Percentiles rank a stretch among this genome's conserved stretches.
Conservation (phyloP, 352 stramenopile species). For the Pythium rhizo-oryzae region DNA sequence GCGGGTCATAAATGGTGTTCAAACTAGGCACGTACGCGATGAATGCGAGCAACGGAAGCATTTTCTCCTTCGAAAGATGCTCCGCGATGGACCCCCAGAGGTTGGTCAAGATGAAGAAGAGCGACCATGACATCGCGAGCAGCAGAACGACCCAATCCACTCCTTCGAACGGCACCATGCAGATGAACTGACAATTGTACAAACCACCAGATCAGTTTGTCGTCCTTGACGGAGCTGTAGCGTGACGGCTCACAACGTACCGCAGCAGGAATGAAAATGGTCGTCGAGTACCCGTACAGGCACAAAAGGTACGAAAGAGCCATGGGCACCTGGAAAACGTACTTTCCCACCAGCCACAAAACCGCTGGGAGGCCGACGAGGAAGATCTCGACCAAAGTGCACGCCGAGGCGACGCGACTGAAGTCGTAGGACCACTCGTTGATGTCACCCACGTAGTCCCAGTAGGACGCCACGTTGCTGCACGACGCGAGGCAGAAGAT, state of each 20-base stretch:
- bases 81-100: slow-evolving; percentile 76
- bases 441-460: slow-evolving; percentile 66
- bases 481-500: slow-evolving; percentile 88
- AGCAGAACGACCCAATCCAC: slow-evolving; percentile 85
- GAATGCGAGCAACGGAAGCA: slow-evolving; percentile 79
- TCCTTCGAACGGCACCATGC: slow-evolving; percentile 68
- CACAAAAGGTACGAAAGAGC: slow-evolving; percentile 82
- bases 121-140: slow-evolving; percentile 82
- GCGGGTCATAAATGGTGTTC: not conserved
- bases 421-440: slow-evolving; percentile 86
- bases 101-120: slow-evolving; percentile 84
- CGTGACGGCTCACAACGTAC: slow-evolving; percentile 34
- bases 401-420: slow-evolving; percentile 73
- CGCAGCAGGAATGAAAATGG: slow-evolving; percentile 80
- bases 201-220: not conserved
- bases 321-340: slow-evolving; percentile 69
- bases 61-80: slow-evolving; percentile 86
- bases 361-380: slow-evolving; percentile 71
- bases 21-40: slow-evolving; percentile 55
- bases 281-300: slow-evolving; percentile 85
- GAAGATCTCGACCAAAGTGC: slow-evolving; percentile 80
- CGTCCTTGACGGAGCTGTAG: not conserved
- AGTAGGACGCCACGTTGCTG: slow-evolving; percentile 83
- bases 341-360: slow-evolving; percentile 83
- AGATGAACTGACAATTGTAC: slow-evolving; percentile 56